A percentile compares a stretch with the other conserved stretches of the same genome.
Evolutionary conservation across 208 protist genomes (phyloP).

Genomic region (Phytomonas francai): DNA sequence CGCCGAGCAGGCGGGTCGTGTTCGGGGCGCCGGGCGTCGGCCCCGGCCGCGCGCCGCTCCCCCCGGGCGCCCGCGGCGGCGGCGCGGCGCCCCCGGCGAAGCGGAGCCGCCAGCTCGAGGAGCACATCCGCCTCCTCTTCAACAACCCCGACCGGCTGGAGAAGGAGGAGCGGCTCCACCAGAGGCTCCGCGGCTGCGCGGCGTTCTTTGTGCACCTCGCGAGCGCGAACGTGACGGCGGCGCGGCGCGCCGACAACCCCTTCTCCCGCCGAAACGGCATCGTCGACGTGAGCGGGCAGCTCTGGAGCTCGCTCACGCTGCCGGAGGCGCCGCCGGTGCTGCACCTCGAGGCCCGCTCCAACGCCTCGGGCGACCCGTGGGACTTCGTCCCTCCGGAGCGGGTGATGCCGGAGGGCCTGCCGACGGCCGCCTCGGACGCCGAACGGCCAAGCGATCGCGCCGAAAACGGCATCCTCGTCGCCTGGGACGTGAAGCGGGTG

Average conservation of each 20-base stretch:
- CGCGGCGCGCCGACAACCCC: constrained; percentile 80
- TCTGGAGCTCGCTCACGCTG: constrained; percentile 55
- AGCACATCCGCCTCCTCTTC: constrained; percentile 72
- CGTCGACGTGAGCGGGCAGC: constrained; percentile 54
- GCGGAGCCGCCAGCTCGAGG: constrained; percentile 47
- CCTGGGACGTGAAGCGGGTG: constrained; percentile 81
- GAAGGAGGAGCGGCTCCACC: constrained; percentile 45
- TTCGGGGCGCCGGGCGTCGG: background rate
- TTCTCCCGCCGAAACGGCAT: constrained; percentile 81
- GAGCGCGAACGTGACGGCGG: constrained; percentile 71
- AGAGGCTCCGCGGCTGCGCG: constrained; percentile 28
- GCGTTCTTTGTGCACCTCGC: constrained; percentile 68
- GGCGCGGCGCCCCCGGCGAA: constrained; percentile 2
- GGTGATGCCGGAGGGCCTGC: constrained; percentile 56
- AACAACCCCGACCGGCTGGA: constrained; percentile 55
- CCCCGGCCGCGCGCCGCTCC: constrained; percentile 5
- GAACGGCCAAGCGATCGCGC: constrained; percentile 30
- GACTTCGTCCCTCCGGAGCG: constrained; percentile 55
- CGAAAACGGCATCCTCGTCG: constrained; percentile 58
- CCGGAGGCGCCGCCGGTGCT: constrained; percentile 41
- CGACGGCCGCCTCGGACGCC: constrained; percentile 24
- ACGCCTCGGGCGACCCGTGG: constrained; percentile 24
- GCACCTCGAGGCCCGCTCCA: constrained; percentile 21
- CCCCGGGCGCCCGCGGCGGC: background rate
- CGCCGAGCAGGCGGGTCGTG: constrained; percentile 18